Evolutionary conservation across 176 grass and related monocot species (phyloP), one percentile per base, ranked within the genome.

Genomic region (Triticum dicoccoides): DNA sequence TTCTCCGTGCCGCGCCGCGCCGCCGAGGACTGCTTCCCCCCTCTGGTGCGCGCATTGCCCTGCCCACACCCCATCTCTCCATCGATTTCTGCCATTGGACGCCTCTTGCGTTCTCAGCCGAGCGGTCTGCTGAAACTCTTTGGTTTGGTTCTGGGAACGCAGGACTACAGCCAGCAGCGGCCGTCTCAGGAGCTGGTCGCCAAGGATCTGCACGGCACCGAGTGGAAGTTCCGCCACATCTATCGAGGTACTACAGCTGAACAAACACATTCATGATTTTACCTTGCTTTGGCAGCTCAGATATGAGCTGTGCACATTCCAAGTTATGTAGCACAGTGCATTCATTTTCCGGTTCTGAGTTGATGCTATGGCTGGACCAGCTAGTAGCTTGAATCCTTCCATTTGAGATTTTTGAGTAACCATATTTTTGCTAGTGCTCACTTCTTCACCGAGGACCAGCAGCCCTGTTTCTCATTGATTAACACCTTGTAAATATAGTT

Each of bases 11-110:
- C 97, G 29, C 97, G 97, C 76, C 97, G 97, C 67, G 97, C 97
- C 66, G 97, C 97, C 35, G 97, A 99, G 90, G 97, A 99, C 80
- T 99, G 97, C 86, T 99, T 99, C 88, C 94, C 97, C 29, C 97
- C 94, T 23, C 87, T 99, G 92, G 97, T 99, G 3, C 32, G 81
- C 41, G 15, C 66, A 77, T 73, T 90, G 41, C 29, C 29, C 20
- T 17, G 13, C 14, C 49, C 54, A 20, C 18, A 59, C 6, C 54
- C 18, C 54, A 24, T 9, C 54, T 59, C 18, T 59, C 14, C 1
- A 11, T 8, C 17, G 18, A 14, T 76, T 67, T 6, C 4, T 44
- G 2, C 0, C 18, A 6, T 54, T 32, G 23, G 27, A 21, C 8
- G 24, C 3, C 23, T 27, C 18, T 5, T 4, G 7, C 73, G 4